These are phyloP conservation scores for Chytriomyces hyalinus DNA, from an alignment of 192 early-diverging fungal species.

Conservation along the genomic window DNA sequence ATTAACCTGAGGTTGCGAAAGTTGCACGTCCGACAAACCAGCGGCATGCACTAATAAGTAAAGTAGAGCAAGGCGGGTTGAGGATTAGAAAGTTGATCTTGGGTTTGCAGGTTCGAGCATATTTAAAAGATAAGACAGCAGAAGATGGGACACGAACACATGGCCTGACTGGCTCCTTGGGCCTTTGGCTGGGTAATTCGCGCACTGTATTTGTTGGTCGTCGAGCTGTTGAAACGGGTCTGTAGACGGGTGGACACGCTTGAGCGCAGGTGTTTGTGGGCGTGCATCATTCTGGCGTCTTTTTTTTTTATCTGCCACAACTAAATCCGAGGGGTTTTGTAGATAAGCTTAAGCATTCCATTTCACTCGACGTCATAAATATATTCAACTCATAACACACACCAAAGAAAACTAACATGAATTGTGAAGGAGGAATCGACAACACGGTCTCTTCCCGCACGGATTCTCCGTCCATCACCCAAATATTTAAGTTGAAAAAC, in stretches of 20 bases:
- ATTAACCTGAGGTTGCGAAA: constrained; percentile 76
- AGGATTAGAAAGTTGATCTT: too few species aligned
- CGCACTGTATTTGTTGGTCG: constrained; percentile 79
- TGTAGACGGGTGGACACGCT: not conserved
- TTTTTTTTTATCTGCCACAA: not conserved
- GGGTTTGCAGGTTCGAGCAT: not conserved
- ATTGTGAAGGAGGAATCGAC: not conserved
- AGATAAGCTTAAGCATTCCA: not conserved
- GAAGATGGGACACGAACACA: constrained; percentile 70
- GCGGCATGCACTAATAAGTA: constrained; percentile 84
- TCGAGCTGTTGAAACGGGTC: not conserved
- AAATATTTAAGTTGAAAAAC: not conserved
- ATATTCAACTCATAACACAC: not conserved
- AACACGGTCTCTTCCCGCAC: too few species aligned
- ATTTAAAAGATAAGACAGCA: not conserved
- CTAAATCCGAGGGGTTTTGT: not conserved
- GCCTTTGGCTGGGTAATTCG: constrained; percentile 92
- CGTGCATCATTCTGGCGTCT: not conserved
- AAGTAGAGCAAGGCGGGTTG: not conserved
- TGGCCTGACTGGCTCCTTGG: constrained; percentile 96
- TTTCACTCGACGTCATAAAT: not conserved
- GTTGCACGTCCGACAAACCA: constrained; percentile 80
- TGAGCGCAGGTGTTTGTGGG: not conserved
- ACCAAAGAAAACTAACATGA: not conserved
- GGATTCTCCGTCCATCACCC: not conserved